Base-by-base conservation (phyloP, 192 early-diverging fungal species). In the Allomyces arbusculus region DNA sequence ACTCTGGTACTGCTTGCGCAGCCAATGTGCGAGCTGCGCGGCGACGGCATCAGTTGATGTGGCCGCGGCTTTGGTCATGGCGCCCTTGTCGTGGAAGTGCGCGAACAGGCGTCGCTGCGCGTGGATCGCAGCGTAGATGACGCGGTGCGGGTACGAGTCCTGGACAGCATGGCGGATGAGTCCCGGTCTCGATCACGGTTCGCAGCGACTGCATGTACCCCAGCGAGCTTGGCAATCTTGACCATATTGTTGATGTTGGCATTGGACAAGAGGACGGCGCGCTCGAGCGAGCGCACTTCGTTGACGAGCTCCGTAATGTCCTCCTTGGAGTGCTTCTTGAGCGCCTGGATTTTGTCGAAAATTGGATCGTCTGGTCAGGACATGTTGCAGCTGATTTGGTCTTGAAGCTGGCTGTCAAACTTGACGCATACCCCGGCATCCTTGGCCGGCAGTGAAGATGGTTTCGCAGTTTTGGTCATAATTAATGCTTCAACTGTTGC, bases 161-260 rank as follows among this genome's bases (percentile, higher is more conserved):
- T 19, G 14, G 25, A 16, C 7, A 16, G 61, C 44, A 44, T 28
- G 20, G 23, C 16, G n/a, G 43, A 23, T 33, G n/a, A 64, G 20
- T 43, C 0, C 16, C 44, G 23, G 5, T 11, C 20, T 40, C 3
- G 14, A 55, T 22, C 22, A 10, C 33, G 44, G 14, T 23, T 14
- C 22, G 43, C 24, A 23, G 23, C 16, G 63, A 19, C 24, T 3
- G 22, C 16, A 62, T 64, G 23, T 58, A 78, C 78, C 74, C 86
- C 74, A 22, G 79, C 75, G 45, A 78, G 74, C 64, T 81, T 73
- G 16, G 79, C 67, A 44, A 94, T 74, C 20, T 77, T 73, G 6
- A 85, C 84, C 55, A 94, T 76, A 67, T 88, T 85, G 74, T 91
- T 91, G 14, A 91, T 74, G 61, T 86, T 77, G 25, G 86, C 76